Conservation (phyloP, 306 rosid species). For the Gillenia trifoliata region DNA sequence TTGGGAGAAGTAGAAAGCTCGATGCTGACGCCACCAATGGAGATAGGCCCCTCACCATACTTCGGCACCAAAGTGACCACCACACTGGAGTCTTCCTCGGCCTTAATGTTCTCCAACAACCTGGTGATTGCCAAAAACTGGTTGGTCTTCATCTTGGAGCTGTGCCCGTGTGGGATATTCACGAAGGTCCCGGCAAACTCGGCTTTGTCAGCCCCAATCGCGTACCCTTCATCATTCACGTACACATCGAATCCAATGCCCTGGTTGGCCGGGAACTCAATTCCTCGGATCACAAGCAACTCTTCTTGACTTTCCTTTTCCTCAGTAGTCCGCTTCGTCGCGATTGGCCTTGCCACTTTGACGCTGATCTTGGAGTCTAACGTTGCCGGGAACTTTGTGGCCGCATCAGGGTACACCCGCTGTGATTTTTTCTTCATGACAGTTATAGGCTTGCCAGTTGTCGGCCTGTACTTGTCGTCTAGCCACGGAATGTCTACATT, state of each 20-base stretch:
- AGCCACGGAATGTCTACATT: constrained; percentile 64
- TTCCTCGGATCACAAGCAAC: constrained; percentile 38
- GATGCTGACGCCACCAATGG: constrained; percentile 30
- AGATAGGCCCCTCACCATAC: background rate
- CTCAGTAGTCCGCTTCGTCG: too few relatives aligned
- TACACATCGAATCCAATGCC: constrained; percentile 20
- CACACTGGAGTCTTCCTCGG: background rate
- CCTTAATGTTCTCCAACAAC: background rate
- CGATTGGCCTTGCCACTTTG: constrained; percentile 39
- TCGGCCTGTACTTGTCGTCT: constrained; percentile 40
- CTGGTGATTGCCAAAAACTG: background rate
- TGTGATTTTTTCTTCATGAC: background rate
- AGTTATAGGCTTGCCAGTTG: constrained; percentile 25
- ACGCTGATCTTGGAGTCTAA: background rate
- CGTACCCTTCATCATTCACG: constrained; percentile 13
- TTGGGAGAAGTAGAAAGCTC: constrained; percentile 17
- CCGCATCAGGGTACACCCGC: background rate
- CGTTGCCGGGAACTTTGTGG: background rate
- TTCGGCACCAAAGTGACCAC: constrained; percentile 1
- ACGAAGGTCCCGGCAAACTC: constrained; percentile 23
- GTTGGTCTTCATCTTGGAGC: background rate
- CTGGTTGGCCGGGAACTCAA: background rate
- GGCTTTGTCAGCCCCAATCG: too few relatives aligned
- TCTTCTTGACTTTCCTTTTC: too few relatives aligned
- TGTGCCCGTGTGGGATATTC: background rate